Base-by-base conservation (phyloP, 2,329 filamentous ascomycete genomes). In the Hypoxylon sp. region DNA sequence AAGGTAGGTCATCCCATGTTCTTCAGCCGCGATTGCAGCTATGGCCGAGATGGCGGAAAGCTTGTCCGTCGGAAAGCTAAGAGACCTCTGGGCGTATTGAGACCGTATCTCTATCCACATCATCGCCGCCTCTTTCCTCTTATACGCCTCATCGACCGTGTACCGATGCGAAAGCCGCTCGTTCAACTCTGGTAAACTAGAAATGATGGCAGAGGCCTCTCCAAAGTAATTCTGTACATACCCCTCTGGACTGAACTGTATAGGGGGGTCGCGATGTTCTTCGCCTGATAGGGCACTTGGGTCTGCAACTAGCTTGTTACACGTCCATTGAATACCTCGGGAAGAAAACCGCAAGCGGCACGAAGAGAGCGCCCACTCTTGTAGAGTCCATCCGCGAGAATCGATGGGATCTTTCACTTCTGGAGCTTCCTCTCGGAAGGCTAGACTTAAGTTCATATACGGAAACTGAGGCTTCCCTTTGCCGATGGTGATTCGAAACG, bases 31-130 rank as follows among this genome's bases (percentile, higher is more conserved):
- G 17, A 60, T 60, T 7, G 57, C 34, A 3, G 57, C 57, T 11
- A 60, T 49, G 10, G 57, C 57, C n/a, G 57, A 60, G 14, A 60
- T 60, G 5, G 57, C 57, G 4, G 48, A 19, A 23, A 60, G 46
- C 28, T 60, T 60, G 48, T 60, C 57, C 5, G 48, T 25, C 17
- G 57, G 57, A 13, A 45, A 60, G 1, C 48, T 45, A 25, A 60
- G 57, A 2, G 57, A 60, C n/a, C 57, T 38, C 23, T 51, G 48
- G 2, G 57, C 57, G 38, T 52, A 60, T 46, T 60, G 57, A 32
- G 57, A 60, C 11, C 57, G 57, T 60, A 52, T 52, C 48, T 60
- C 57, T 60, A 52, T 46, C 57, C 57, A 60, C 21, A 36, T 60
- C 48, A 45, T 60, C 17, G 57, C 45, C n/a, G 51, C 32, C 14